A percentile compares a stretch with the other conserved stretches of the same genome.
Conservation (phyloP, 2,329 filamentous ascomycete species). For the Cladophialophora immunda region DNA sequence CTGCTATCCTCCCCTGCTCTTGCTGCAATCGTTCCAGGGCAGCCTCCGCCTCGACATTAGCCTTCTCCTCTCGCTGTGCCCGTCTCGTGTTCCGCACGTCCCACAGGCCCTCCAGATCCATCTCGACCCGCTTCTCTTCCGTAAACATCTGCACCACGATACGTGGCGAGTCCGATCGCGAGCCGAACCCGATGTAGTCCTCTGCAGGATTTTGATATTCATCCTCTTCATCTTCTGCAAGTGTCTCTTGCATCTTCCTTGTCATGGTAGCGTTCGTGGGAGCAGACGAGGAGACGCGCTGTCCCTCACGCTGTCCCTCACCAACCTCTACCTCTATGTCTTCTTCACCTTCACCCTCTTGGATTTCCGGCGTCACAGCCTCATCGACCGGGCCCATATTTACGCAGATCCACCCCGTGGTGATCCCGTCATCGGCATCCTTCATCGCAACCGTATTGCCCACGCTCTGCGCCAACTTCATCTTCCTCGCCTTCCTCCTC, state of each 20-base stretch:
- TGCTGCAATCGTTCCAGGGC: slow-evolving; percentile 14
- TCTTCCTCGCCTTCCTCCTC: slow-evolving; percentile 78
- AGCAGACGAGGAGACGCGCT: not conserved
- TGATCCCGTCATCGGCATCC: slow-evolving; percentile 79
- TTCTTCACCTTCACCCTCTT: not conserved
- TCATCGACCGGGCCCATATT: slow-evolving; percentile 75
- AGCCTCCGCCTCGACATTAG: slow-evolving; percentile 25
- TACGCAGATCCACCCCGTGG: slow-evolving; percentile 95
- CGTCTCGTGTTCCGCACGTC: slow-evolving; percentile 45
- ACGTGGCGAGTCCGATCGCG: slow-evolving; percentile 62
- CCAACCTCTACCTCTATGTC: not conserved
- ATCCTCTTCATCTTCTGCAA: slow-evolving; percentile 47
- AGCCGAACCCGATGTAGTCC: slow-evolving; percentile 81
- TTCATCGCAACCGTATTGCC: slow-evolving; percentile 64
- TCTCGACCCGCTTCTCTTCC: slow-evolving; percentile 72
- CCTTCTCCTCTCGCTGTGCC: slow-evolving; percentile 27
- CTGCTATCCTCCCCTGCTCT: slow-evolving; percentile 1
- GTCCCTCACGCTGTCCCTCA: not conserved
- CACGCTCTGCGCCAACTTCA: slow-evolving; percentile 78
- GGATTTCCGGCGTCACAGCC: slow-evolving; percentile 17
- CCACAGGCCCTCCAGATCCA: slow-evolving; percentile 74
- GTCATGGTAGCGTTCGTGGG: not conserved
- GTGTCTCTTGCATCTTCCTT: slow-evolving; percentile 23
- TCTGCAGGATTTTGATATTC: slow-evolving; percentile 53
- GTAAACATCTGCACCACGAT: slow-evolving; percentile 77